These are phyloP conservation scores for Solanum hybrid DNA, from an alignment of 305 asterid species.

Conservation along the genomic window DNA sequence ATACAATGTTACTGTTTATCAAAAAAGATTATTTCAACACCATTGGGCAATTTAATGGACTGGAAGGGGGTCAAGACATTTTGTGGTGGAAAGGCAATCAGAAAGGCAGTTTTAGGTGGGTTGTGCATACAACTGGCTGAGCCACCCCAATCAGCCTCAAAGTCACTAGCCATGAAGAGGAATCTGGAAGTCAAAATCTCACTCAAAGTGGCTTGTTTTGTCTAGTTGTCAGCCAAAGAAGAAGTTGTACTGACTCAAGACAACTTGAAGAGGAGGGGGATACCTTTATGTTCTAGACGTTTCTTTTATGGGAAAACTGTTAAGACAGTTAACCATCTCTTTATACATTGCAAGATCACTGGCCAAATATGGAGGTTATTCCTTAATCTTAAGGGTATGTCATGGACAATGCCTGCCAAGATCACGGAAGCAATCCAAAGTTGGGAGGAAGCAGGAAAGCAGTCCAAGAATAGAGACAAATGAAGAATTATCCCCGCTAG, in stretches of 20 bases:
- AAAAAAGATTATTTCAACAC: neutral
- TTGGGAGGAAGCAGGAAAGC: neutral
- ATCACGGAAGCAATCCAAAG: neutral
- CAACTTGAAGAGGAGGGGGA: neutral
- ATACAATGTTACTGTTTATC: neutral
- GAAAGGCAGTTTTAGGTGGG: neutral
- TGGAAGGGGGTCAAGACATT: neutral
- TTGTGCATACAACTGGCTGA: neutral
- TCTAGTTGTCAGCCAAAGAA: neutral
- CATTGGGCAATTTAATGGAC: neutral
- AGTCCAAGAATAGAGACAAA: neutral
- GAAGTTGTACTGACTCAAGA: neutral
- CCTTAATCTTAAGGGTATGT: neutral
- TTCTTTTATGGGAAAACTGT: neutral
- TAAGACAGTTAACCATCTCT: neutral
- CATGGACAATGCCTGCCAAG: neutral
- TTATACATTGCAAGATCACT: neutral
- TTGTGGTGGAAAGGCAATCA: neutral
- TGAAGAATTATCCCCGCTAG: neutral
- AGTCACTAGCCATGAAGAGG: neutral
- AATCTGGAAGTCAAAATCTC: neutral
- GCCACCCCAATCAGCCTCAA: neutral
- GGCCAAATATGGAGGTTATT: neutral
- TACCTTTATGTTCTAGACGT: neutral
- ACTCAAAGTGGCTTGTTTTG: neutral